Base-by-base conservation (phyloP, 2,329 filamentous ascomycete species). In the Colletotrichum lini region DNA sequence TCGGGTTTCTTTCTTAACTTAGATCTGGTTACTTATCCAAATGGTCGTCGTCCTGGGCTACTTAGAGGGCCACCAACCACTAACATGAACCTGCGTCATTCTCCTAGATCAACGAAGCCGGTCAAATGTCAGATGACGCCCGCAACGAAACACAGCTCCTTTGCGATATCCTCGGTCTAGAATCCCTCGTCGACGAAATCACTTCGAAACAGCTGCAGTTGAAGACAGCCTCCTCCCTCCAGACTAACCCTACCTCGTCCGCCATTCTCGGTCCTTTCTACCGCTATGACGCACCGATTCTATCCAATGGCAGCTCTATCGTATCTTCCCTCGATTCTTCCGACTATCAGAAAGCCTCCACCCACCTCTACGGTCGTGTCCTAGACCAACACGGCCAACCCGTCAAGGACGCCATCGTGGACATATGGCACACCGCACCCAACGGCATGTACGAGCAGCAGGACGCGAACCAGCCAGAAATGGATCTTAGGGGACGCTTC, bases 401-500 rank as follows among this genome's bases (percentile, higher is more conserved):
- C 1, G 82, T 92, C 40, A 81, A 84, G 35, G 85, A 84, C 57
- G 89, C 89, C 1, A 82, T 86, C 21, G 81, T 92, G 26, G 90
- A 92, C 77, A 84, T 91, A 38, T 92, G 90, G 90, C 88, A 92
- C 75, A 87, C 89, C 1, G 88, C 88, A 4, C 89, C 90, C 8
- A 92, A 92, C 74, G 83, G 84, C 10, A 77, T 86, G 77, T 92
- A 92, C 74, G 92, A 94, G 82, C 92, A 94, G 81, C 93, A 95
- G 80, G 93, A 95, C 74, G 83, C 87, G 0, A 82, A 88, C 2
- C 92, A 95, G 82, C 84, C 87, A 8, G 92, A 95, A 67, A 90
- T 90, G 81, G 95, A 95, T 79, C 85, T 95, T 26, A 88, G 93
- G 4, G 93, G 93, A 7, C 89, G 90, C 56, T 94, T 95, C 78